Percentiles rank a stretch among this genome's conserved stretches.
Evolutionary conservation across 208 protist genomes (phyloP).

Genomic region (Leishmania guyanensis): DNA sequence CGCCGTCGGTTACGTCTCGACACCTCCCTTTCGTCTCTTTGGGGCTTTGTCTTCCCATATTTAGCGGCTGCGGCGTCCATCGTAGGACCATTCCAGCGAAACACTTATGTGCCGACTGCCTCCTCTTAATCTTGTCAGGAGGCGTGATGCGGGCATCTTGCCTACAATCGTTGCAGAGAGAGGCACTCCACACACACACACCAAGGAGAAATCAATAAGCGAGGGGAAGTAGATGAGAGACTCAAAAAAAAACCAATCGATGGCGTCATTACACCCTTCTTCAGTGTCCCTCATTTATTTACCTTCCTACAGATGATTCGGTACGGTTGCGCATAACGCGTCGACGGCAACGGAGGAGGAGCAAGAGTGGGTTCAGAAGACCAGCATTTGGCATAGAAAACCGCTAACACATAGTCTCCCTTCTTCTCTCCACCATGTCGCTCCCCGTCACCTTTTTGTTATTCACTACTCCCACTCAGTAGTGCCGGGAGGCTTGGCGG

Average conservation of each 20-base stretch:
- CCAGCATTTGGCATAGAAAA: not conserved
- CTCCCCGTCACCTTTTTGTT: not conserved
- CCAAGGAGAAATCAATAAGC: not conserved
- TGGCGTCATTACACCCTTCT: not conserved
- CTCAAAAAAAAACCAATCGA: not conserved
- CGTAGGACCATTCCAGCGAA: not conserved
- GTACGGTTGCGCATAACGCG: not conserved
- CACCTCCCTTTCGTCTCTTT: not conserved
- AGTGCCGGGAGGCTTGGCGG: conserved; percentile 97
- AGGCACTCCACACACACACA: not conserved
- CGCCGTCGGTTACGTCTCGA: not conserved
- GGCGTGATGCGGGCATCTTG: not conserved
- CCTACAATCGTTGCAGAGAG: not conserved
- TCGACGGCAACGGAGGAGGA: not conserved
- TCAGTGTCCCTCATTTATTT: not conserved
- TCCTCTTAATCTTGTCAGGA: not conserved
- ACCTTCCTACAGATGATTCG: not conserved
- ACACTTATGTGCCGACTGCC: not conserved
- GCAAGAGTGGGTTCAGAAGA: not conserved
- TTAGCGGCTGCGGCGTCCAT: not conserved
- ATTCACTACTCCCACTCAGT: conserved; percentile 96
- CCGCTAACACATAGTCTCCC: not conserved
- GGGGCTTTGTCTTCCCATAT: not conserved
- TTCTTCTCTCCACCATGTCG: not conserved
- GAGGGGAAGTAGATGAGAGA: not conserved